Base-by-base conservation (phyloP, 2,329 filamentous ascomycete species). In the Myrmaecium sp. region DNA sequence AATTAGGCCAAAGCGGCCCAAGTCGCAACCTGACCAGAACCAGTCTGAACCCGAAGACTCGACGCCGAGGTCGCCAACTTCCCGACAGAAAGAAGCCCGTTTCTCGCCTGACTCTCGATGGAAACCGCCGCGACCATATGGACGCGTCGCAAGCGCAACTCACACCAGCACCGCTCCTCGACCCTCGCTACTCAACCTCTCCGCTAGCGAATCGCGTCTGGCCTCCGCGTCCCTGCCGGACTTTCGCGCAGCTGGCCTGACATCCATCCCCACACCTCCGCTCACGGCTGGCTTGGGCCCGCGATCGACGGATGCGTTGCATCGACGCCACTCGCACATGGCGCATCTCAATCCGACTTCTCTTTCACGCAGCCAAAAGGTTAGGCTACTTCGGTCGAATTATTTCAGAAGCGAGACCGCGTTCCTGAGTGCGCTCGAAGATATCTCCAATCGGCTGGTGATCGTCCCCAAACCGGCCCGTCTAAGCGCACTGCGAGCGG, bases 341-440 rank as follows among this genome's bases (percentile, higher is more conserved):
- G 54, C 74, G 37, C n/a, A n/a, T n/a, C n/a, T n/a, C n/a, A 13
- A 26, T 12, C 61, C 72, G 2, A 64, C 61, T n/a, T 65, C 75
- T 13, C 55, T 86, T 43, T 69, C 70, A 2, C 47, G 57, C 4
- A 51, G 58, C 7, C 75, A 84, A 45, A 81, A 80, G 46, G 65
- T 70, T n/a, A 71, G 72, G 25, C 52, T 83, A 6, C 47, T 89
- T 33, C 62, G 78, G 30, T 77, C 83, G 32, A 80, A 89, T 47
- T 89, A 89, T 48, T 89, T 86, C 45, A 64, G 78, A 28, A 80
- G 72, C 33, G 67, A 89, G 49, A 84, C 78, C 1, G 75, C 81
- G 38, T 84, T 89, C 43, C 47, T 89, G 33, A 77, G 73, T 3
- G 80, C 80, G 1, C 61, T 89, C 10, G 78, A 86, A 47, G 75